Evolutionary conservation across 805 yeast species (phyloP).

Genomic region (Monosporozyma yasuniensis): DNA sequence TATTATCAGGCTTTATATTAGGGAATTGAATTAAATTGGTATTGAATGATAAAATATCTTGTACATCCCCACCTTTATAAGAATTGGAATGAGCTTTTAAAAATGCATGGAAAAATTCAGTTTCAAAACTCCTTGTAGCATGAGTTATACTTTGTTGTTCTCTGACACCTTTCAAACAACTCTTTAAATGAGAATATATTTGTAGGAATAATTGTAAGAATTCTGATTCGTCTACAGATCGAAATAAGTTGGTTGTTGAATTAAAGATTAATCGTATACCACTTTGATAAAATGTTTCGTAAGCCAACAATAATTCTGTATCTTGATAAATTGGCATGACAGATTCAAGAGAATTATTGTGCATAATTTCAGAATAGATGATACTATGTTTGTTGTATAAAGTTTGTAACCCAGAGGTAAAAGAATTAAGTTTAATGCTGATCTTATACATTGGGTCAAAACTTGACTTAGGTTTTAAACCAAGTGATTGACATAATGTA

Average conservation of each 20-base stretch:
- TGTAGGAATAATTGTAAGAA: constrained; percentile 7
- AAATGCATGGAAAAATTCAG: constrained; percentile 5
- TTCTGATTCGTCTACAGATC: constrained; percentile 10
- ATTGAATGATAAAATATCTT: constrained; percentile 18
- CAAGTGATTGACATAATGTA: constrained; percentile 1
- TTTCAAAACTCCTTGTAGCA: constrained; percentile 2
- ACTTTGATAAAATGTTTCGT: constrained; percentile 6
- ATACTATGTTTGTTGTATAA: constrained; percentile 1
- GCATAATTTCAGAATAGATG: neutral
- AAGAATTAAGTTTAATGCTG: neutral
- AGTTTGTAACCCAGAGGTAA: neutral
- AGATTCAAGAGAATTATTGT: neutral
- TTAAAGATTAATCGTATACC: constrained; percentile 11
- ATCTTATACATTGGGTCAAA: constrained; percentile 4
- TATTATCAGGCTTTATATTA: constrained; percentile 10
- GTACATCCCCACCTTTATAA: constrained; percentile 18
- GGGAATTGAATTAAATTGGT: constrained; percentile 10
- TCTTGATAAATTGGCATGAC: constrained; percentile 1
- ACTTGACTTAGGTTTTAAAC: constrained; percentile 3
- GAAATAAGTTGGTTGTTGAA: constrained; percentile 9
- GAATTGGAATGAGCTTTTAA: constrained; percentile 4
- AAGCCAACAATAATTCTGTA: neutral
- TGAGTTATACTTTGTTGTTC: constrained; percentile 3
- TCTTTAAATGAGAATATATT: constrained; percentile 7
- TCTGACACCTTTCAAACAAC: neutral